Conservation (phyloP, 352 stramenopile genomes). For the Thraustochytrium striatum region DNA sequence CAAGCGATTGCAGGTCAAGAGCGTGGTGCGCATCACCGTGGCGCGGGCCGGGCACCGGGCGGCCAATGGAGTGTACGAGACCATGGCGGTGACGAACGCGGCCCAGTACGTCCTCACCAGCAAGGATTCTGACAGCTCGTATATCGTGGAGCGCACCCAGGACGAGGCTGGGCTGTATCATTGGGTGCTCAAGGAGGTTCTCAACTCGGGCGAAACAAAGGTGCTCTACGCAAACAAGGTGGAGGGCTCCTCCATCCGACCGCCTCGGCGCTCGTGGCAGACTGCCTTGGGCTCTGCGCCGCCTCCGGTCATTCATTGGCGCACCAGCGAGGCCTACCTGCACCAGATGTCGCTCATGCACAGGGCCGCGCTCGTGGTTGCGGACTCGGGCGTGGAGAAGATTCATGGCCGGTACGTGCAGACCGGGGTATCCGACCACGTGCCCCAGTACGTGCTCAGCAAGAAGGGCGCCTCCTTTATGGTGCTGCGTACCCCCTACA, state of each 20-base stretch:
- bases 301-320: background rate
- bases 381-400: background rate
- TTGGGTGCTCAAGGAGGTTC: constrained; percentile 26
- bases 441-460: constrained; percentile 14
- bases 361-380: constrained; percentile 4
- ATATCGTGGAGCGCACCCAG: constrained; percentile 24
- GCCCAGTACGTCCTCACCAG: constrained; percentile 17
- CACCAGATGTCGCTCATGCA: constrained; percentile 32
- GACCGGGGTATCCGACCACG: background rate
- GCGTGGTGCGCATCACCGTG: constrained; percentile 27
- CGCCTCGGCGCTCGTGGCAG: constrained; percentile 3
- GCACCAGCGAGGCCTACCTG: constrained; percentile 20
- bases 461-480: constrained; percentile 7
- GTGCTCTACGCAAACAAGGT: constrained; percentile 39
- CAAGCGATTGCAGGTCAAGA: constrained; percentile 28
- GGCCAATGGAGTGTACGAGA: constrained; percentile 10
- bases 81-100: constrained; percentile 27
- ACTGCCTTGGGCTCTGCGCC: background rate
- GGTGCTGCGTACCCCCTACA: background rate
- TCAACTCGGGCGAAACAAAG: background rate
- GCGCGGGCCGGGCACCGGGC: background rate
- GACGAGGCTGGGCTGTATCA: background rate
- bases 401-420: constrained; percentile 22
- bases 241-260: constrained; percentile 7
- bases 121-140: background rate